Base-by-base conservation (phyloP, 1,139 yeast genomes). In the Taphrina wiesneri region DNA sequence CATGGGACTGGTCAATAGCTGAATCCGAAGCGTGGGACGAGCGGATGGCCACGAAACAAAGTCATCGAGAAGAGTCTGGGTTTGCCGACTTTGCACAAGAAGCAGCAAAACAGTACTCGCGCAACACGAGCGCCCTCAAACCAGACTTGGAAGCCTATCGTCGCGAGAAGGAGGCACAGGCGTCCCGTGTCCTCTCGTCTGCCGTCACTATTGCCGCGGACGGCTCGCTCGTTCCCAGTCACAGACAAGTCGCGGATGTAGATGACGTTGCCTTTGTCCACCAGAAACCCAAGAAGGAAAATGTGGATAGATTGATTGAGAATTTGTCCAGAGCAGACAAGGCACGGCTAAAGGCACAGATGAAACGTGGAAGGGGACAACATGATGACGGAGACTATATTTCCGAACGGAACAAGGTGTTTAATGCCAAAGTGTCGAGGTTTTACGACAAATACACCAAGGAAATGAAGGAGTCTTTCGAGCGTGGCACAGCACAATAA, bases 401-500 rank as follows among this genome's bases (percentile, higher is more conserved):
- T 73, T 90, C 88, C 74, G 92, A 87, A 68, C 87, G 86, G 75
- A 90, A 90, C 79, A 83, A 82, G 73, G 88, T 87, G 72, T 90
- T 90, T 76, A 90, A 90, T 76, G 83, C 82, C 75, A 88, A 88
- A 72, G 77, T 90, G 70, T 80, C 85, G 66, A 77, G 92, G 56
- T 82, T 81, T 69, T 82, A 81, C 70, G 85, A 84, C 70, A 82
- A 82, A 70, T 77, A 79, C 67, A 75, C 79, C 23, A 72, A 74
- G 69, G 81, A 79, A 49, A 74, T 77, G 43, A 71, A 78, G 32
- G 81, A 79, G 53, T 73, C 79, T 15, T 75, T 79, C 46, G 80
- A 79, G 67, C 70, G 80, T n/a, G 80, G 80, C 2, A 76, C 79
- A 21, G 80, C 79, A 9, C 66, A 77, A 61, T 77, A 34, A 51